Conservation (phyloP, 148 eudicot species). For the Spergularia marina region DNA sequence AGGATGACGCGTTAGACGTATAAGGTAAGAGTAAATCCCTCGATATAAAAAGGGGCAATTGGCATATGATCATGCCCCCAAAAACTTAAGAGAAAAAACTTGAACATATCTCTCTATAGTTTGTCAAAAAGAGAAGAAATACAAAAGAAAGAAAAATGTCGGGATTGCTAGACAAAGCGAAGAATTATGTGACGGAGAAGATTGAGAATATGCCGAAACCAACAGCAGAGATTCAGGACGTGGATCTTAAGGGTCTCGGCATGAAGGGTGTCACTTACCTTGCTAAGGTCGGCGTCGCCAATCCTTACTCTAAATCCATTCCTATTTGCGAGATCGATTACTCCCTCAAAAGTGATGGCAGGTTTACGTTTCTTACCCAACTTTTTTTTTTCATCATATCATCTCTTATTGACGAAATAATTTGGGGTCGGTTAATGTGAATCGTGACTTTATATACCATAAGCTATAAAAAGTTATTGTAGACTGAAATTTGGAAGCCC, state of each 20-base stretch:
- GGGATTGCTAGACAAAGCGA: constrained; percentile 50
- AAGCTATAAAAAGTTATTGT: no score
- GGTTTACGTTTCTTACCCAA: constrained; percentile 38
- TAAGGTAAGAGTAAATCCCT: no score
- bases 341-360: constrained; percentile 49
- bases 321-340: constrained; percentile 63
- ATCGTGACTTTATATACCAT: no score
- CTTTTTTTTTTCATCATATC: no score
- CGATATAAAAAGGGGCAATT: no score
- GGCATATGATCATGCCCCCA: no score
- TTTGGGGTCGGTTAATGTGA: no score
- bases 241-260: constrained; percentile 47
- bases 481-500: no score
- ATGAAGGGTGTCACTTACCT: constrained; percentile 44
- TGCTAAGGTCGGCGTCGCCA: constrained; percentile 51
- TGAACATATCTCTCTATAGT: neutral
- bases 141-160: constrained; percentile 25
- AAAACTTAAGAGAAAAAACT: no score
- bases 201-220: constrained; percentile 51
- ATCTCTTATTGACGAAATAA: no score
- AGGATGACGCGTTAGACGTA: no score
- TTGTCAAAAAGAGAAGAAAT: neutral
- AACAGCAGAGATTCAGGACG: constrained; percentile 52
- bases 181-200: constrained; percentile 52
- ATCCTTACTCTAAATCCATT: constrained; percentile 60